Conservation (phyloP, 1,284 basidiomycete genomes). For the Tilletia setariae region DNA sequence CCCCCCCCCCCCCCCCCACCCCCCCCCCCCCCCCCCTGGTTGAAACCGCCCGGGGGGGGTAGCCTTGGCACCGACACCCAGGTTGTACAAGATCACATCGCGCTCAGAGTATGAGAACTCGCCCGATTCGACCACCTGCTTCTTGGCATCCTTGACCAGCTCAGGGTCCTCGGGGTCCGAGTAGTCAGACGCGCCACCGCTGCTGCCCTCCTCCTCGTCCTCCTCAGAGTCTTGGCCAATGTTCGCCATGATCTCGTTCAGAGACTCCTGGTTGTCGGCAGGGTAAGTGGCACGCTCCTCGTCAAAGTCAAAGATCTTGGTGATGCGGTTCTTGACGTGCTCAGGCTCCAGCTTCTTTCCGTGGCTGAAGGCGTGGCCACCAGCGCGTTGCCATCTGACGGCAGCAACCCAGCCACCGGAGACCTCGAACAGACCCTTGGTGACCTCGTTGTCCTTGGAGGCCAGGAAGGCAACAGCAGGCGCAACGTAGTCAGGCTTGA, state of each 20-base stretch:
- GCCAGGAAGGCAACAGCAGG: constrained; percentile 86
- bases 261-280: constrained; percentile 30
- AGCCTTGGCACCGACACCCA: constrained; percentile 91
- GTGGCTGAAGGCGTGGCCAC: constrained; percentile 61
- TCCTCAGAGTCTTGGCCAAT: constrained; percentile 38
- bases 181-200: constrained; percentile 56
- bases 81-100: constrained; percentile 91
- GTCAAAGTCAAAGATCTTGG: constrained; percentile 50
- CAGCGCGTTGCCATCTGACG: constrained; percentile 87
- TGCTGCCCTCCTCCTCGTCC: constrained; percentile 37
- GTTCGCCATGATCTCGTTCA: constrained; percentile 47
- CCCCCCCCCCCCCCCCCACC: too few species aligned
- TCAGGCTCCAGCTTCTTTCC: constrained; percentile 45
- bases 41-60: too few species aligned
- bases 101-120: constrained; percentile 70
- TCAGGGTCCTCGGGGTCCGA: constrained; percentile 79
- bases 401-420: constrained; percentile 89
- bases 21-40: too few species aligned
- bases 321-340: constrained; percentile 45
- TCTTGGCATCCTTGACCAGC: constrained; percentile 79
- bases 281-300: constrained; percentile 50
- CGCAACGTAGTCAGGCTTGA: constrained; percentile 92
- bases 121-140: constrained; percentile 52
- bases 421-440: constrained; percentile 80
- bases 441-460: constrained; percentile 74